Evolutionary conservation across 2,329 filamentous ascomycete genomes (phyloP).

Genomic region (Fusarium algeriense): DNA sequence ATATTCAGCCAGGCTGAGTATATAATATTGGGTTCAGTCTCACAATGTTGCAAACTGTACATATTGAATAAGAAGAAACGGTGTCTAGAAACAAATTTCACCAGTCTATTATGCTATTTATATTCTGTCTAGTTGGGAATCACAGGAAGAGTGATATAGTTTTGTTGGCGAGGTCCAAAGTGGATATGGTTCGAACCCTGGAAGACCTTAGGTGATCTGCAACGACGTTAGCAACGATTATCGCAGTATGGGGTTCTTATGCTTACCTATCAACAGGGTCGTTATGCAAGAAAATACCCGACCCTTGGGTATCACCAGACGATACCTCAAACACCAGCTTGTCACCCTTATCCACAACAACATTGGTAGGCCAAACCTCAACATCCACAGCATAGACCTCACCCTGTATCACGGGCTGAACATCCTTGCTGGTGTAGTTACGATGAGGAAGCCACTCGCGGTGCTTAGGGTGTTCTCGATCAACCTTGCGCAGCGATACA

Average conservation of each 20-base stretch:
- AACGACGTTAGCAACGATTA: neutral
- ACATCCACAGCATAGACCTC: constrained; percentile 71
- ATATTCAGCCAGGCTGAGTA: neutral
- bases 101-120: neutral
- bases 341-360: constrained; percentile 62
- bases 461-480: constrained; percentile 63
- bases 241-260: accelerated
- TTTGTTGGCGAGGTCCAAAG: constrained; percentile 61
- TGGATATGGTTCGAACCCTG: constrained; percentile 65
- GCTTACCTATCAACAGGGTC: constrained; percentile 61
- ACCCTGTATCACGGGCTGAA: constrained; percentile 64
- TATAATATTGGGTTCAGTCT: neutral
- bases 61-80: accelerated
- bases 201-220: constrained; percentile 47
- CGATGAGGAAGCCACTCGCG: constrained; percentile 66
- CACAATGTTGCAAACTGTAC: neutral
- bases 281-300: constrained; percentile 67
- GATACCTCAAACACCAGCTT: constrained; percentile 67
- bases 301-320: constrained; percentile 70
- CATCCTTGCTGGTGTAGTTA: constrained; percentile 69
- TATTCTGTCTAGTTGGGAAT: constrained; percentile 54
- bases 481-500: constrained; percentile 66
- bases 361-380: constrained; percentile 75
- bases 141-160: constrained; percentile 66
- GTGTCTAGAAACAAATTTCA: neutral